These are phyloP conservation scores for Thelonectria rubi DNA, from an alignment of 2,329 filamentous ascomycete genomes.

Conservation along the genomic window DNA sequence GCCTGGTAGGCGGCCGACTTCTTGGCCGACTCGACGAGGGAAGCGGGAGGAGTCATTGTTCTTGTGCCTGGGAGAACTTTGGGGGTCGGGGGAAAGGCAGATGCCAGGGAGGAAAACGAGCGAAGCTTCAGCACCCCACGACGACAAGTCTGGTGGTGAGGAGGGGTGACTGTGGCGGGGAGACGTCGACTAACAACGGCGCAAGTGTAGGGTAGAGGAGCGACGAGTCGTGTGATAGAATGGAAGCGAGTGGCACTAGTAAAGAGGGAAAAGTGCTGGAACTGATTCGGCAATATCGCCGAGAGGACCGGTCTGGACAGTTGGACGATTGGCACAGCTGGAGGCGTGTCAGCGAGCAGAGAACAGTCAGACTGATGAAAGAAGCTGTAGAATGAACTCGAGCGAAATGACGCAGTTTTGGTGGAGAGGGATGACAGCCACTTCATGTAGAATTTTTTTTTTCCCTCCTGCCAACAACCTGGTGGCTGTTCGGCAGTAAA, in stretches of 20 bases:
- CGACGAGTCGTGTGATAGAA: neutral
- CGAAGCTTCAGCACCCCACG: conserved; percentile 19
- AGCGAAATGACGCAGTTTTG: conserved; percentile 21
- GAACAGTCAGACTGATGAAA: neutral
- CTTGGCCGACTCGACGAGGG: conserved; percentile 76
- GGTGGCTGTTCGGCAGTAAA: too few species aligned
- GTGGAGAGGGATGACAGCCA: conserved; percentile 29
- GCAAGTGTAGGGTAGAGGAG: conserved; percentile 20
- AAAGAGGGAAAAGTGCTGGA: neutral
- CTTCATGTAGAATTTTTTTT: conserved; percentile 23
- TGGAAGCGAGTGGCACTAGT: conserved; percentile 1
- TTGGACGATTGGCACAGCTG: neutral
- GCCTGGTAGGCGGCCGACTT: conserved; percentile 77
- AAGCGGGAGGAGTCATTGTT: conserved; percentile 49
- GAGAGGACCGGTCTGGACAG: neutral
- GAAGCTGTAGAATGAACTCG: neutral
- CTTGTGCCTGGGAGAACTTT: conserved; percentile 40
- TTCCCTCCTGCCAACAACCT: too few species aligned
- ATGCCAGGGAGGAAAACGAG: conserved; percentile 4
- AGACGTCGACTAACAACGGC: conserved; percentile 1
- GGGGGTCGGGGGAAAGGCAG: neutral
- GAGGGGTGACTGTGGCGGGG: conserved; percentile 22
- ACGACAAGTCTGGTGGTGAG: conserved; percentile 15
- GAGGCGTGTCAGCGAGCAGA: neutral
- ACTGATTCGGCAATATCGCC: conserved; percentile 9